Conservation (phyloP, 1,284 basidiomycete genomes). For the Apiotrichum gamsii region DNA sequence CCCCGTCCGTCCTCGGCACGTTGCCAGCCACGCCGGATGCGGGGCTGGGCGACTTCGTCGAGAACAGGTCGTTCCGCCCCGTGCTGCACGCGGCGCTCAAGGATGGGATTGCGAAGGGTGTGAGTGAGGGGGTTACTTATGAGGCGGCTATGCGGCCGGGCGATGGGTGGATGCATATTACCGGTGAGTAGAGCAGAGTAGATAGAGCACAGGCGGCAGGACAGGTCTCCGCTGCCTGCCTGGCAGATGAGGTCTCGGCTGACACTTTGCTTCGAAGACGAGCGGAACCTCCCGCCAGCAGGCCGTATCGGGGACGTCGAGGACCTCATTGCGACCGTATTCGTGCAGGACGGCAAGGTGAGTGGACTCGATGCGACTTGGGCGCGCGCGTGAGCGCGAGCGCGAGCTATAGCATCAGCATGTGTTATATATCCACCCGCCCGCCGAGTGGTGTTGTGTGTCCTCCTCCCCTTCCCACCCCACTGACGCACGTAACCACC, state of each 20-base stretch:
- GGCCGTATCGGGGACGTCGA: constrained; percentile 47
- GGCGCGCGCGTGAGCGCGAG: too few species aligned
- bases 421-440: too few species aligned
- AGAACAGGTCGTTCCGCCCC: constrained; percentile 31
- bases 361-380: too few species aligned
- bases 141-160: constrained; percentile 40
- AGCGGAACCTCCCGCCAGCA: constrained; percentile 40
- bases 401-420: too few species aligned
- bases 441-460: too few species aligned
- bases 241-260: too few species aligned
- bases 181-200: constrained; percentile 36
- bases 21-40: constrained; percentile 27
- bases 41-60: constrained; percentile 33
- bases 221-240: too few species aligned
- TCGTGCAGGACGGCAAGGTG: constrained; percentile 44
- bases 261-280: too few species aligned
- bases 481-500: too few species aligned
- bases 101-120: constrained; percentile 18
- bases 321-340: constrained; percentile 45
- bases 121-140: constrained; percentile 25
- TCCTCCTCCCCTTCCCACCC: not conserved
- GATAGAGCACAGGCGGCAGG: too few species aligned
- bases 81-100: constrained; percentile 28
- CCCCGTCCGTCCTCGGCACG: constrained; percentile 29
- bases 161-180: constrained; percentile 46